Evolutionary conservation across 345 rosid genomes (phyloP).

Genomic region (Passiflora organensis): DNA sequence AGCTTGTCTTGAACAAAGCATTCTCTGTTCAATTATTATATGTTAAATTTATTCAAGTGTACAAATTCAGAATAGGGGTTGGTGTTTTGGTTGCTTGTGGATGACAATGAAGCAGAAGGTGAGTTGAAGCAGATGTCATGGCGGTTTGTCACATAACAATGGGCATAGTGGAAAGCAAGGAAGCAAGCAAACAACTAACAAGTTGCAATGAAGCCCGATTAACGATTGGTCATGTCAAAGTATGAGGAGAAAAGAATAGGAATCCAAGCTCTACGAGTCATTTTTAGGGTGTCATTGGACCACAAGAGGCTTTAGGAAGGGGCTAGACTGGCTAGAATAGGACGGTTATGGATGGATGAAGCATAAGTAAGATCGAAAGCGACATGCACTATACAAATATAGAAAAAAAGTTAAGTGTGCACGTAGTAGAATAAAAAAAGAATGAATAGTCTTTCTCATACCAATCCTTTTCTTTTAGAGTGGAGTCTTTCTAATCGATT

Average conservation of each 20-base stretch:
- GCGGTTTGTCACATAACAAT: constrained; percentile 10
- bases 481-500: no score
- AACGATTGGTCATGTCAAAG: background rate
- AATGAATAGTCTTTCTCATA: no score
- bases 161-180: no score
- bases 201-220: background rate
- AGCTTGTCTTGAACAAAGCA: no score
- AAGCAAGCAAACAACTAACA: background rate
- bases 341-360: background rate
- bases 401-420: no score
- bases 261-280: background rate
- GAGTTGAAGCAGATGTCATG: constrained; percentile 5
- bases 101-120: background rate
- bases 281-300: background rate
- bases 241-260: background rate
- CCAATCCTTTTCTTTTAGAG: no score
- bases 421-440: no score
- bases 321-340: background rate
- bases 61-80: background rate
- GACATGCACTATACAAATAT: constrained; percentile 1
- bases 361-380: background rate
- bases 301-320: background rate
- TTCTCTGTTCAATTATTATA: no score
- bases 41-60: background rate
- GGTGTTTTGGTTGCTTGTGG: background rate